Conservation (phyloP, 164 flowering plant genomes). For the Piper longum region DNA sequence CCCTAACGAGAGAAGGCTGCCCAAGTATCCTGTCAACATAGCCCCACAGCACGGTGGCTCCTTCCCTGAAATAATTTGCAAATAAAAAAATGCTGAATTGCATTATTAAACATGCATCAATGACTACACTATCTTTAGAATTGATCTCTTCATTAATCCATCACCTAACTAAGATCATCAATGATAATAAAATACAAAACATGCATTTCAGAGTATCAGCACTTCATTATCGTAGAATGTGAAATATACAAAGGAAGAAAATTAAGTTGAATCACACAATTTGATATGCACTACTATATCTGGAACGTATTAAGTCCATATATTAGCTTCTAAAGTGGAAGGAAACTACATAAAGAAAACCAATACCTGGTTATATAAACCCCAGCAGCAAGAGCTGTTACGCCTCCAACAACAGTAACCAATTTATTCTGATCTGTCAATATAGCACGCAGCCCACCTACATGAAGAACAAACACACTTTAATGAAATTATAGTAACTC, state of each 20-base stretch:
- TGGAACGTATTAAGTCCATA: no score
- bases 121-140: not conserved
- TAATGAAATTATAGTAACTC: no score
- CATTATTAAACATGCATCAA: not conserved
- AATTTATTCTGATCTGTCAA: slow-evolving; percentile 89
- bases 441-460: slow-evolving; percentile 80
- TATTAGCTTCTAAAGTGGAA: no score
- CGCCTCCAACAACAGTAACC: slow-evolving; percentile 86
- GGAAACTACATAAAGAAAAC: not conserved
- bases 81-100: no score
- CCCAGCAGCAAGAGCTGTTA: slow-evolving; percentile 97
- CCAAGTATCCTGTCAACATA: slow-evolving; percentile 95
- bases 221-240: not conserved
- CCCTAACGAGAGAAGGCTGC: slow-evolving; percentile 92
- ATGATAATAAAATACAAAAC: not conserved
- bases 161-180: not conserved
- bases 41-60: slow-evolving; percentile 87
- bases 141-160: not conserved
- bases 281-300: no score
- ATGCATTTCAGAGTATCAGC: not conserved
- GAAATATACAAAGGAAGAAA: not conserved
- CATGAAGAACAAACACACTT: not conserved
- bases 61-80: slow-evolving; percentile 61
- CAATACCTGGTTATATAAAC: slow-evolving; percentile 80
- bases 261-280: no score